Conservation (phyloP, 345 rosid genomes). For the Crucihimalaya himalaica region DNA sequence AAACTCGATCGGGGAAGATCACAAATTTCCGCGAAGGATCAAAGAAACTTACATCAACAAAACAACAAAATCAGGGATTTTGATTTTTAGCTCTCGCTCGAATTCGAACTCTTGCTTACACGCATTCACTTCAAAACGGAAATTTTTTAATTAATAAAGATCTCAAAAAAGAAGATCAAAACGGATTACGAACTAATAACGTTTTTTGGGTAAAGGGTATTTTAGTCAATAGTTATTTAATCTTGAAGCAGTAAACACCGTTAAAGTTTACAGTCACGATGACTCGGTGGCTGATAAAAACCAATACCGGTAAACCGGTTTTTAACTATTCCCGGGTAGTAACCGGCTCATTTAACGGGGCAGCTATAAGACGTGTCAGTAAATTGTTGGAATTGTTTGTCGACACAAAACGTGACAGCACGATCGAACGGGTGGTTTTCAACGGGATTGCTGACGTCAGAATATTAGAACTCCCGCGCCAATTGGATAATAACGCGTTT, state of each 20-base stretch:
- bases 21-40: not conserved
- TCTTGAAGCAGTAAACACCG: slow-evolving; percentile 34
- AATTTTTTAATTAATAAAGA: slow-evolving; percentile 11
- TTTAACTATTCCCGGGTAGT: slow-evolving; percentile 27
- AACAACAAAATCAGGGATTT: slow-evolving; percentile 29
- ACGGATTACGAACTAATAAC: slow-evolving; percentile 34
- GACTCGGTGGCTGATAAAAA: slow-evolving; percentile 4
- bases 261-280: slow-evolving; percentile 30
- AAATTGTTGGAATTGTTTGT: slow-evolving; percentile 1
- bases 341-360: slow-evolving; percentile 28
- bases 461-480: slow-evolving; percentile 29
- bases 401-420: slow-evolving; percentile 38
- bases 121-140: slow-evolving; percentile 35
- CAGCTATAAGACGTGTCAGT: slow-evolving; percentile 6
- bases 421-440: slow-evolving; percentile 39
- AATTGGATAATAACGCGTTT: slow-evolving; percentile 39
- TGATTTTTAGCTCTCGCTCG: slow-evolving; percentile 16
- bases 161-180: slow-evolving; percentile 7
- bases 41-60: slow-evolving; percentile 27
- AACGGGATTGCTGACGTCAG: slow-evolving; percentile 38
- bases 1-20: slow-evolving; percentile 17
- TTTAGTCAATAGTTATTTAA: slow-evolving; percentile 18
- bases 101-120: slow-evolving; percentile 31
- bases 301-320: slow-evolving; percentile 11
- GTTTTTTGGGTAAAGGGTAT: slow-evolving; percentile 38